Evolutionary conservation across 306 rosid species (phyloP), one percentile per base, ranked within the genome.

Genomic region (Malus sylvestris): DNA sequence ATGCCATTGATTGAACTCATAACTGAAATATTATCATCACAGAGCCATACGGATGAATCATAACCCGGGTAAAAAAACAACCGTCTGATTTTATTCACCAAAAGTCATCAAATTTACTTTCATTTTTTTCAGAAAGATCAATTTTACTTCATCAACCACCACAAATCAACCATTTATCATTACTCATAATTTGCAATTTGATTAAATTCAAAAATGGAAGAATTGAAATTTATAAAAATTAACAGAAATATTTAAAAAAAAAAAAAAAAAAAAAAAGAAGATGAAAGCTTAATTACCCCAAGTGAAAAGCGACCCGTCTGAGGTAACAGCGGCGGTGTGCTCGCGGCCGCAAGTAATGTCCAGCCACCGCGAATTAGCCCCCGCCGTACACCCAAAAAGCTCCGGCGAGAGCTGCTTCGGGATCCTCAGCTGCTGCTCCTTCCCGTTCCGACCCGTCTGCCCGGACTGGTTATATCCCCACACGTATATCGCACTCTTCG

Each of bases 401-500:
- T 91, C 84, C 3, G 96, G 91, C 63, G 90, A 82, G 20, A 94
- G 93, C 86, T 86, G 97, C 69, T 81, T 87, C 0, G 98, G 98
- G 67, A 94, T 89, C 89, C 98, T 88, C 79, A 94, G 71, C 62
- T 94, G 95, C 57, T 85, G 83, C 38, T 84, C 91, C 71, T 86
- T 77, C 53, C 93, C 93, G 40, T 81, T 85, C 83, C 98, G 87
- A 6, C 96, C 98, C 9, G 97, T 94, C 83, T 91, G 98, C 45
- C 98, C 97, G 1, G 97, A 89, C 63, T 94, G 94, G 78, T 94
- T 94, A 73, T 94, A 94, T 9, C 98, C 98, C 98, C 98, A 94
- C 29, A 87, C 97, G 84, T 90, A 91, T 78, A 94, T 89, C 44
- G 97, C 98, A 81, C 97, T 90, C 89, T 85, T 91, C 67, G 86